Evolutionary conservation across 495 filamentous ascomycete species (phyloP).

Genomic region (Penicillium waksmanii): DNA sequence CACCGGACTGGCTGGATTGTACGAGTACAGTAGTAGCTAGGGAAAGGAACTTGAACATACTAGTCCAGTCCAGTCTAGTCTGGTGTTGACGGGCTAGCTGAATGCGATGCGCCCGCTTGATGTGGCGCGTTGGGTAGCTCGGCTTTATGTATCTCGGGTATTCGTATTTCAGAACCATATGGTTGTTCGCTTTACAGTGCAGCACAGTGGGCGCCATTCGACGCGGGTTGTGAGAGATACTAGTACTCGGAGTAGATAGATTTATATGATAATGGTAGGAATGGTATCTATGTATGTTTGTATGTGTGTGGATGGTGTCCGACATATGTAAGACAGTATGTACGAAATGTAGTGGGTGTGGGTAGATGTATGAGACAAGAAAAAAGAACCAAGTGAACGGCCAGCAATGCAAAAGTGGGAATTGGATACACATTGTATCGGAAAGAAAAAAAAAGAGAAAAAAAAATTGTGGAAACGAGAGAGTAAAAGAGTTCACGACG

Average conservation of each 20-base stretch:
- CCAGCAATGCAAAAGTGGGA: constrained; percentile 10
- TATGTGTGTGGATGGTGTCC: not conserved
- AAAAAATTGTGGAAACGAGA: not conserved
- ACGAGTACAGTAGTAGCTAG: no score
- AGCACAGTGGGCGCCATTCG: no score
- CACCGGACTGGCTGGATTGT: no score
- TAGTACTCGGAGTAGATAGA: no score
- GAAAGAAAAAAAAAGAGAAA: constrained; percentile 6
- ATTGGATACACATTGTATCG: not conserved
- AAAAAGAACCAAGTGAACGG: constrained; percentile 4
- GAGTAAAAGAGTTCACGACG: not conserved
- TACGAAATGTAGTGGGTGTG: not conserved
- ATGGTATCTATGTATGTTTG: no score
- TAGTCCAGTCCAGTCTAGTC: no score
- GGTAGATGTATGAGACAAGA: not conserved
- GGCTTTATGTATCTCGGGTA: constrained; percentile 6
- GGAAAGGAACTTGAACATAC: no score
- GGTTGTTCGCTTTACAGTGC: no score
- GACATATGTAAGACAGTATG: not conserved
- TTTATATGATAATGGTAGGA: not conserved
- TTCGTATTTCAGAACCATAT: not conserved
- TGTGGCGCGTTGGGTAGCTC: constrained; percentile 2
- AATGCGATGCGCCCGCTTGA: not conserved
- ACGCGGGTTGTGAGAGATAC: no score
- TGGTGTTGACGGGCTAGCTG: not conserved